These are phyloP conservation scores for Scheffersomyces cryptocercus DNA, from an alignment of 1,139 yeast species.

Conservation along the genomic window DNA sequence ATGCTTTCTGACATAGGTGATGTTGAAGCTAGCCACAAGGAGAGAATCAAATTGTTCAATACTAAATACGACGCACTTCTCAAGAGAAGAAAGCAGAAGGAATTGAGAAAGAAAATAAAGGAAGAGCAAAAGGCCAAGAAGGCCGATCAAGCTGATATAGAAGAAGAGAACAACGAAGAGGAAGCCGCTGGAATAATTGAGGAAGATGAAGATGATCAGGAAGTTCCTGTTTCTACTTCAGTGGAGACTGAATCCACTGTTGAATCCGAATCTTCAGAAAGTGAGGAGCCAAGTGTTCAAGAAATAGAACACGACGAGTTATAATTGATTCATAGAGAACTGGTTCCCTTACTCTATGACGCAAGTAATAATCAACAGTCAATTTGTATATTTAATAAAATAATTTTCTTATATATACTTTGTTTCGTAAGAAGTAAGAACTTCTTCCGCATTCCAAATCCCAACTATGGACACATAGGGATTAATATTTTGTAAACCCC, in stretches of 20 bases:
- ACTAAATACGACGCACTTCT: slow-evolving; percentile 32
- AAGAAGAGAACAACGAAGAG: slow-evolving; percentile 10
- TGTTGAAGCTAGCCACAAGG: slow-evolving; percentile 41
- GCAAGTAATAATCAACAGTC: too few relatives aligned
- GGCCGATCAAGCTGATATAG: slow-evolving; percentile 20
- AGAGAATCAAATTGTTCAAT: slow-evolving; percentile 39
- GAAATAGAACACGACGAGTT: background rate
- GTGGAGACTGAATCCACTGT: too few relatives aligned
- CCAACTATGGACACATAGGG: too few relatives aligned
- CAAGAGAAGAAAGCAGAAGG: slow-evolving; percentile 39
- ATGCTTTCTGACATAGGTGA: slow-evolving; percentile 33
- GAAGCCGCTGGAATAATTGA: slow-evolving; percentile 6
- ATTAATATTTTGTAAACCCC: too few relatives aligned
- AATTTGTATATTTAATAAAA: too few relatives aligned
- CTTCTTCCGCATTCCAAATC: too few relatives aligned
- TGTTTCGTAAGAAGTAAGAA: too few relatives aligned
- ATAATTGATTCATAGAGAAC: background rate
- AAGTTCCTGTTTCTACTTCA: background rate
- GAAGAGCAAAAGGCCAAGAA: slow-evolving; percentile 21
- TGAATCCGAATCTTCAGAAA: too few relatives aligned
- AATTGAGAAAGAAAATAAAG: slow-evolving; percentile 34
- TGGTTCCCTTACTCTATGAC: too few relatives aligned
- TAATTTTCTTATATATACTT: too few relatives aligned
- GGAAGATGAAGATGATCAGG: slow-evolving; percentile 5
- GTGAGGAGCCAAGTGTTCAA: background rate